These are phyloP conservation scores for Agaricus subrufescens DNA, from an alignment of 768 basidiomycete genomes.

Conservation along the genomic window DNA sequence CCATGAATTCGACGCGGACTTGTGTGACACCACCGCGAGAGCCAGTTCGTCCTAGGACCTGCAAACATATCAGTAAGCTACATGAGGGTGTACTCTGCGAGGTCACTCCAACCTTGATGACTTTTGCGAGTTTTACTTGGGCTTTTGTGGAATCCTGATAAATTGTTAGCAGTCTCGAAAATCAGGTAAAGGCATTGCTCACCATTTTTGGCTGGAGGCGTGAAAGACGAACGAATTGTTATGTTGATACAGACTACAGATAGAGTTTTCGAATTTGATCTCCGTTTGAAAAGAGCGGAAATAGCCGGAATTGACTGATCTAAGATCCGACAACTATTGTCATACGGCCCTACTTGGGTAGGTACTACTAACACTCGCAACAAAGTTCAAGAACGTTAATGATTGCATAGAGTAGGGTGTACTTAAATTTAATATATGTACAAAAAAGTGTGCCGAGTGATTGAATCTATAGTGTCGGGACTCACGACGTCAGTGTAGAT, in stretches of 20 bases:
- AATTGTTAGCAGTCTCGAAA: conserved; percentile 8
- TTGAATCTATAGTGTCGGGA: neutral
- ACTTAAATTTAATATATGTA: too few species aligned
- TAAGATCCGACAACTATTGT: neutral
- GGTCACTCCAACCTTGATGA: conserved; percentile 70
- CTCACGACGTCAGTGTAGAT: neutral
- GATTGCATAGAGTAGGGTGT: too few species aligned
- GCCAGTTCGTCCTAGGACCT: conserved; percentile 98
- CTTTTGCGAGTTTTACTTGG: conserved; percentile 96
- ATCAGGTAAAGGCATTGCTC: conserved; percentile 12
- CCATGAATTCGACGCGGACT: conserved; percentile 99
- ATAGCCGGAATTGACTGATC: conserved; percentile 1
- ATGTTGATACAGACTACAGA: conserved; percentile 24
- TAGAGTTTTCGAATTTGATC: conserved; percentile 28
- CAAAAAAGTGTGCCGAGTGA: neutral
- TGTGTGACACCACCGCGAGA: conserved; percentile 99
- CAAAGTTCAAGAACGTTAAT: too few species aligned
- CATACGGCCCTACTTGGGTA: too few species aligned
- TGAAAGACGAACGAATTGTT: conserved; percentile 19
- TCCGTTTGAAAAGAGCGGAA: conserved; percentile 21
- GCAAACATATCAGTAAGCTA: conserved; percentile 12
- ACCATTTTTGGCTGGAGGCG: conserved; percentile 28
- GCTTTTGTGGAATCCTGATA: conserved; percentile 82
- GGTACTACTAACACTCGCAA: too few species aligned
- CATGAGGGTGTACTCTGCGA: neutral